phyloP scores from a whole-genome alignment of 768 basidiomycete genomes.

The Psilocybe cubensis region DNA sequence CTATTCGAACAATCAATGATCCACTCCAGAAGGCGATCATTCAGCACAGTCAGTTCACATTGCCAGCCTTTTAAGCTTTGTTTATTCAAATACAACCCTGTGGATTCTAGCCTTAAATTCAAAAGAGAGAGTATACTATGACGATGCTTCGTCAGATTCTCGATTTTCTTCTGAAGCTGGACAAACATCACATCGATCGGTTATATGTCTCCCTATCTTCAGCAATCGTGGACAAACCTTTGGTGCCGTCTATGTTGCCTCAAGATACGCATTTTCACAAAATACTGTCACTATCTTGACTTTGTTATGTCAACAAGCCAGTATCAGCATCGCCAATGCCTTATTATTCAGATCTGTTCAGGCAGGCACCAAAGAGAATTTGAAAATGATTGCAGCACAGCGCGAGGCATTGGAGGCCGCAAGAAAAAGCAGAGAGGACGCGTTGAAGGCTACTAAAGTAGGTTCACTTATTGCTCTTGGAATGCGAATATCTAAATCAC shows the following conservation, averaged over 20 bases:
- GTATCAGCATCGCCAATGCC: slow-evolving; percentile 76
- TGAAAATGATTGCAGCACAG: slow-evolving; percentile 79
- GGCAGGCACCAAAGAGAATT: slow-evolving; percentile 71
- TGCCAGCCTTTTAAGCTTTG: not conserved
- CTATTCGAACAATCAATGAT: slow-evolving; percentile 60
- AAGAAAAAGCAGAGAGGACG: slow-evolving; percentile 70
- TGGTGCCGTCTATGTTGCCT: slow-evolving; percentile 69
- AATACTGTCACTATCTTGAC: slow-evolving; percentile 65
- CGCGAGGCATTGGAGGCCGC: slow-evolving; percentile 71
- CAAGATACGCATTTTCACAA: slow-evolving; percentile 65
- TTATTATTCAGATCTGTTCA: slow-evolving; percentile 77
- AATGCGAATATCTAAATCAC: not conserved
- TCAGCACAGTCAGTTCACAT: slow-evolving; percentile 53
- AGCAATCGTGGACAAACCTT: slow-evolving; percentile 79
- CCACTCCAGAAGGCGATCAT: slow-evolving; percentile 71
- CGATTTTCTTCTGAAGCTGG: slow-evolving; percentile 71
- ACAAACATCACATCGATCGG: slow-evolving; percentile 61
- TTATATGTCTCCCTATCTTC: slow-evolving; percentile 72
- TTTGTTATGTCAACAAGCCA: slow-evolving; percentile 73
- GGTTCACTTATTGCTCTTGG: slow-evolving; percentile 4
- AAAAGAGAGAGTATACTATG: slow-evolving; percentile 61
- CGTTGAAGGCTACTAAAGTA: slow-evolving; percentile 74
- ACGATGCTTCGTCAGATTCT: slow-evolving; percentile 65
- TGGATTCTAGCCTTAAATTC: slow-evolving; percentile 57
- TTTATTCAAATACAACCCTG: not conserved